Evolutionary conservation across 148 eudicot genomes (phyloP), one percentile per base, ranked within the genome.

Genomic region (Rhododendron molle): DNA sequence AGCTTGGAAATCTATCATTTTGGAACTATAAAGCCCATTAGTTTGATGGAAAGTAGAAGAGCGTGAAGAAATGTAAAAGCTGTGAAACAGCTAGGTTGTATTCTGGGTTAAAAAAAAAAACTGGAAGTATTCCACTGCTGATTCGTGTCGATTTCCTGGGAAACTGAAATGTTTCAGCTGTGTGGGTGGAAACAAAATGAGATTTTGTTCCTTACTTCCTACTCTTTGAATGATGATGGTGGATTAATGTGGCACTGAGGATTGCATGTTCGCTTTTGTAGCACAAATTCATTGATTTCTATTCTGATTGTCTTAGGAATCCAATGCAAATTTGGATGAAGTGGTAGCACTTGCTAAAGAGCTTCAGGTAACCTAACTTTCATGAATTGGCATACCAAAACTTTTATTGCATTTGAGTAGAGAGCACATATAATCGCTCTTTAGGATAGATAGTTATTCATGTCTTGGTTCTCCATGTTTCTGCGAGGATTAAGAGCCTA

Each of bases 241-340:
- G 60, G 36, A 26, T 13, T n/a, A 72, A 38, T 71, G 0, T 84
- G 28, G 52, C 23, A 78, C 30, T 12, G 47, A 50, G 49, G 38
- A 14, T 21, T 86, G 82, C 60, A 5, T 5, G 15, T 65, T 62
- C 26, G 15, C 69, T 73, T 23, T 11, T 71, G 47, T 67, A 38
- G 46, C 44, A 21, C n/a, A 69, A 38, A 9, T 50, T 78, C 73
- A 23, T 49, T 47, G 77, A 62, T 67, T 72, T 83, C 7, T 34
- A 5, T 71, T 71, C 49, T 84, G 60, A 52, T 80, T 84, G 73
- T 88, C 83, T 85, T 87, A 96, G 99, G 98, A 96, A 92, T 46
- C 95, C 28, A 96, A 96, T 88, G 92, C 92, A 87, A 95, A 96
- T 87, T 87, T 96, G 93, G 99, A 96, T 92, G 99, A 93, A 91